Conservation (phyloP, 2,329 filamentous ascomycete genomes). For the Lasiodiplodia sp. region DNA sequence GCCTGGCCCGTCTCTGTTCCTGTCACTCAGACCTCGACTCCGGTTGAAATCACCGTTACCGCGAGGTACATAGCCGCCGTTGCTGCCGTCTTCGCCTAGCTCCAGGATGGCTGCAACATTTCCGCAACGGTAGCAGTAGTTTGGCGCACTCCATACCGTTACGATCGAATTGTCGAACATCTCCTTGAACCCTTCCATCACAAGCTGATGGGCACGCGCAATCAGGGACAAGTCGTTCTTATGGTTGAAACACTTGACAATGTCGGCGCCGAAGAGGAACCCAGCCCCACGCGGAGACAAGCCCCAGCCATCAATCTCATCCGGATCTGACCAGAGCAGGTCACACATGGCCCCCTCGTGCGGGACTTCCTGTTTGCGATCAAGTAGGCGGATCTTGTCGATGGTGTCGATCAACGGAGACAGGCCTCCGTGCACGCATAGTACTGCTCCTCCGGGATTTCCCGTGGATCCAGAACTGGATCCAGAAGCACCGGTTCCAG, state of each 20-base stretch:
- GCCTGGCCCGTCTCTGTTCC: conserved; percentile 73
- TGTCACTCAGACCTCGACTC: conserved; percentile 47
- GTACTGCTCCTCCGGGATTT: conserved; percentile 79
- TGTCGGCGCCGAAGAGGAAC: conserved; percentile 94
- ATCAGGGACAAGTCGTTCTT: conserved; percentile 91
- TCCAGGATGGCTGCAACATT: conserved; percentile 89
- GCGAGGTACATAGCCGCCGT: conserved; percentile 54
- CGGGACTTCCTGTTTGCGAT: conserved; percentile 97
- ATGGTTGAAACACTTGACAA: conserved; percentile 95
- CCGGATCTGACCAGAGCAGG: conserved; percentile 95
- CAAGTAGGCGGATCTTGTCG: conserved; percentile 92
- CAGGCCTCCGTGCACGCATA: conserved; percentile 94
- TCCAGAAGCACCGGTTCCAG: conserved; percentile 80
- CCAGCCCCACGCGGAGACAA: conserved; percentile 92
- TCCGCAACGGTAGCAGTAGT: conserved; percentile 64
- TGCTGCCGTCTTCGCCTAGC: conserved; percentile 79
- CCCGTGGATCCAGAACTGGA: conserved; percentile 64
- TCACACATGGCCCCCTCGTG: conserved; percentile 99
- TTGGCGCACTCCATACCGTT: conserved; percentile 92
- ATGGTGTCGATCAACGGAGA: conserved; percentile 91
- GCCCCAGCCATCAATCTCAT: conserved; percentile 98
- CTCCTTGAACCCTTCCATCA: conserved; percentile 99
- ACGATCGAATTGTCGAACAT: conserved; percentile 98
- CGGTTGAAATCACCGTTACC: conserved; percentile 73
- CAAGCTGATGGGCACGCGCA: conserved; percentile 92